Evolutionary conservation across 1,139 yeast species (phyloP).

Genomic region (Yamadazyma atmosphaerica): DNA sequence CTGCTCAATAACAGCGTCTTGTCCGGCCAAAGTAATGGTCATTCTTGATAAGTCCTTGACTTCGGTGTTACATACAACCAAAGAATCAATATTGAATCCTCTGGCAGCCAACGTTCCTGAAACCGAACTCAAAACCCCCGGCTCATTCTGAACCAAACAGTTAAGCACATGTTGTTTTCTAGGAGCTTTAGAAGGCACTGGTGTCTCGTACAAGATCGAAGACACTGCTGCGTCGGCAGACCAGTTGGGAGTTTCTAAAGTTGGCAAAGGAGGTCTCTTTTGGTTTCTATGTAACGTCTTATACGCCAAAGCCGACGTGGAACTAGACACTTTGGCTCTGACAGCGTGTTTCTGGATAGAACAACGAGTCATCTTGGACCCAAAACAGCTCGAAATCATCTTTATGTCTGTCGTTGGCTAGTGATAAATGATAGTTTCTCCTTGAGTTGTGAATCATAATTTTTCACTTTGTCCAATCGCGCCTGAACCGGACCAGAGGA

Average conservation of each 20-base stretch:
- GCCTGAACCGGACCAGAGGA: background rate
- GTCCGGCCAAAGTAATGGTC: constrained; percentile 94
- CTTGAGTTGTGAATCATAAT: background rate
- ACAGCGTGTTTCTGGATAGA: constrained; percentile 4
- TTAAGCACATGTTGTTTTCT: constrained; percentile 85
- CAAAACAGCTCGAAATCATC: constrained; percentile 8
- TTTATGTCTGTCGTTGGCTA: too few species aligned
- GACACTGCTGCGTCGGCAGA: constrained; percentile 95
- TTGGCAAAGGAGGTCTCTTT: constrained; percentile 88
- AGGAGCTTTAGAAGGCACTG: constrained; percentile 68
- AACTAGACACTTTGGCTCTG: constrained; percentile 38
- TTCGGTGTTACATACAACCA: constrained; percentile 95
- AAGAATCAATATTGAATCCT: constrained; percentile 96
- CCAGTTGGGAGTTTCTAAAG: constrained; percentile 94
- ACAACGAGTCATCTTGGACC: constrained; percentile 1
- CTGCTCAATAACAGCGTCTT: constrained; percentile 95
- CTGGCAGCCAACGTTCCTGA: constrained; percentile 97
- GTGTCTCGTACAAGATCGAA: constrained; percentile 92
- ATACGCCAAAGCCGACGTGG: constrained; percentile 95
- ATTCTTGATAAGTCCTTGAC: constrained; percentile 93
- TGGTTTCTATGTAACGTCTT: constrained; percentile 86
- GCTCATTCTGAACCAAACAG: constrained; percentile 97
- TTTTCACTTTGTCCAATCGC: background rate
- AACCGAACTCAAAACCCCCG: constrained; percentile 92
- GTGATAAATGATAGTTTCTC: too few species aligned